phyloP scores from a whole-genome alignment of 108 stramenopile species.

The Bacterosira constricta region DNA sequence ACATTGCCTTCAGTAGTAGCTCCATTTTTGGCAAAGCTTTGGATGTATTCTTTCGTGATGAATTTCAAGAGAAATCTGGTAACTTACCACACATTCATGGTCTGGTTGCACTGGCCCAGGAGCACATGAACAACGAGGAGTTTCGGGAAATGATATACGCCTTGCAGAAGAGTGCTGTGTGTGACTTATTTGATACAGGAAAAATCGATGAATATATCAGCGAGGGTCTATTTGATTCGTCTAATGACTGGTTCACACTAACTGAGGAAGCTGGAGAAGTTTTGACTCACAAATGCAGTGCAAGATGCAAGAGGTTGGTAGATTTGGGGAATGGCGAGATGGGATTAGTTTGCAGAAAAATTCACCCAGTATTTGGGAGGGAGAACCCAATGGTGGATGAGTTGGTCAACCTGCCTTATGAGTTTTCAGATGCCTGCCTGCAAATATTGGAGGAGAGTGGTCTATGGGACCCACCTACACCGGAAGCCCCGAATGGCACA shows the following conservation, averaged over 20 bases:
- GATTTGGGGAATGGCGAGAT: neutral
- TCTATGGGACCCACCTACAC: neutral
- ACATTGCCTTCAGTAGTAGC: neutral
- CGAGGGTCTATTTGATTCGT: slow-evolving; percentile 3
- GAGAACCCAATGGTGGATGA: neutral
- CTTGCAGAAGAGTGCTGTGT: neutral
- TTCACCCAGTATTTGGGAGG: neutral
- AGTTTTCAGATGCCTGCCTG: neutral
- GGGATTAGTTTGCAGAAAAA: neutral
- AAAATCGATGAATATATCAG: neutral
- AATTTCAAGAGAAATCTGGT: slow-evolving; percentile 22
- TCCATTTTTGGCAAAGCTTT: neutral
- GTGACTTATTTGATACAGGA: neutral
- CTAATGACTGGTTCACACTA: neutral
- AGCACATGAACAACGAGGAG: neutral
- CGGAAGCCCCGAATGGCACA: neutral
- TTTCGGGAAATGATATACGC: neutral
- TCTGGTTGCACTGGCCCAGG: neutral
- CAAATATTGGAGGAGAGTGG: neutral
- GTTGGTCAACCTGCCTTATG: neutral
- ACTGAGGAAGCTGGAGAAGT: neutral
- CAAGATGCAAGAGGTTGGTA: slow-evolving; percentile 3
- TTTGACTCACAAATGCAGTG: slow-evolving; percentile 6
- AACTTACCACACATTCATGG: slow-evolving; percentile 26
- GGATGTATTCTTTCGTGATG: slow-evolving; percentile 20